Evolutionary conservation across 306 rosid species (phyloP).

Genomic region (Fagus crenata): DNA sequence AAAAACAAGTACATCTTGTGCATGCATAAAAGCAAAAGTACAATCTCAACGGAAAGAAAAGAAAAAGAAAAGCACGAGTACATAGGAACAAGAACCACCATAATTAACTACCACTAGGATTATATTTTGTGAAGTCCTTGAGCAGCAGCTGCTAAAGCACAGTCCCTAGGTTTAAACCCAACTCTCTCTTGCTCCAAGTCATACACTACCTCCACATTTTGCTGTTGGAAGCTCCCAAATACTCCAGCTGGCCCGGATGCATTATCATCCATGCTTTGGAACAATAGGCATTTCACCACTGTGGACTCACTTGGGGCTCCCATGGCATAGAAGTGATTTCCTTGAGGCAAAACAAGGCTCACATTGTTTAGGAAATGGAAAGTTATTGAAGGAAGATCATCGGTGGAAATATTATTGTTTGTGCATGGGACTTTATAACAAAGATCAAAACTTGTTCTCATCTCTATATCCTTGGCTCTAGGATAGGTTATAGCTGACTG

Average conservation of each 20-base stretch:
- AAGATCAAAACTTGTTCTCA: constrained; percentile 47
- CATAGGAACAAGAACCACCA: constrained; percentile 7
- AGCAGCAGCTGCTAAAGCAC: constrained; percentile 46
- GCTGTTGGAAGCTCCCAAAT: constrained; percentile 61
- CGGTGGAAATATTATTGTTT: background rate
- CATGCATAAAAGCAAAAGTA: too few relatives aligned
- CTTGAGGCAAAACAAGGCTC: constrained; percentile 41
- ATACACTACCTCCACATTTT: constrained; percentile 56
- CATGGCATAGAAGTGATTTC: constrained; percentile 53
- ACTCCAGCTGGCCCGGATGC: constrained; percentile 54
- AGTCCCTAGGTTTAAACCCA: constrained; percentile 50
- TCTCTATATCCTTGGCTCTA: constrained; percentile 43
- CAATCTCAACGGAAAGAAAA: too few relatives aligned
- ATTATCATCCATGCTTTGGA: constrained; percentile 45
- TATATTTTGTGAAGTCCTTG: constrained; percentile 18
- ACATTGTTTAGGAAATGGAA: constrained; percentile 50
- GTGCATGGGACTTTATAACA: constrained; percentile 44
- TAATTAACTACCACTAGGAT: background rate
- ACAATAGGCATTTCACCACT: constrained; percentile 49
- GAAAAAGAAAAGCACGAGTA: background rate
- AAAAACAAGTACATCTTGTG: too few relatives aligned
- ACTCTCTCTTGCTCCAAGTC: constrained; percentile 51
- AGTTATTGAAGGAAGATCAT: constrained; percentile 41
- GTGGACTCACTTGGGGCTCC: constrained; percentile 46
- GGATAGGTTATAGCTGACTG: constrained; percentile 40